Conservation (phyloP, 352 stramenopile genomes). For the Saprolegnia diclina region DNA sequence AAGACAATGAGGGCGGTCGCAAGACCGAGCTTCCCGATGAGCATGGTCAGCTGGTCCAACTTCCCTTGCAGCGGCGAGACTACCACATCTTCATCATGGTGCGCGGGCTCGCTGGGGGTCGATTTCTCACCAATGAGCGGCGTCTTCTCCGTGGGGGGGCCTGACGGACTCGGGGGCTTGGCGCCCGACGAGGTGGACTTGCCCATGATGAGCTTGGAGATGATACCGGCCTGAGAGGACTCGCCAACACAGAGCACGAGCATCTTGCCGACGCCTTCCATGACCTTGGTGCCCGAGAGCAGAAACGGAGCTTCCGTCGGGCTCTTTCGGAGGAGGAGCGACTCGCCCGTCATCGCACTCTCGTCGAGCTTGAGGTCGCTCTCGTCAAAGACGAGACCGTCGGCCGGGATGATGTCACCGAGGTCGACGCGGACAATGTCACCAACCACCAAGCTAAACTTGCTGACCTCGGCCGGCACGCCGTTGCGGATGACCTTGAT, state of each 20-base stretch:
- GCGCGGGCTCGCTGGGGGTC: no score
- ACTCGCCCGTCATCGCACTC: constrained; percentile 89
- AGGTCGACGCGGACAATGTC: constrained; percentile 80
- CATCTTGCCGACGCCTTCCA: constrained; percentile 89
- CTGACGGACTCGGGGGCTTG: no score
- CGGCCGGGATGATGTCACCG: constrained; percentile 87
- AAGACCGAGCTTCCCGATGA: constrained; percentile 80
- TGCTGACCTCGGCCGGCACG: constrained; percentile 49
- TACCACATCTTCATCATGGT: constrained; percentile 43
- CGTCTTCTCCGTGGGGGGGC: no score
- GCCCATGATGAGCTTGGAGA: constrained; percentile 81
- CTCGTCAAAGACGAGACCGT: constrained; percentile 84
- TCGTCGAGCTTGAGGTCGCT: constrained; percentile 89
- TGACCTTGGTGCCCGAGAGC: constrained; percentile 91
- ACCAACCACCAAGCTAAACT: constrained; percentile 79
- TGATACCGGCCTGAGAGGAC: constrained; percentile 91
- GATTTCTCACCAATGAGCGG: no score
- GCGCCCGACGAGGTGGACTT: no score
- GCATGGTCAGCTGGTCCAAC: constrained; percentile 71
- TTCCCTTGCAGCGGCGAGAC: constrained; percentile 82
- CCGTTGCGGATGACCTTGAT: constrained; percentile 81
- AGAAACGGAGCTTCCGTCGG: constrained; percentile 82
- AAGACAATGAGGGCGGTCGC: constrained; percentile 68
- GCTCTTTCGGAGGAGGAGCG: constrained; percentile 81
- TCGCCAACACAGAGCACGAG: constrained; percentile 91